Base-by-base conservation (phyloP, 139 green algal species). In the Zygnema cylindricum region DNA sequence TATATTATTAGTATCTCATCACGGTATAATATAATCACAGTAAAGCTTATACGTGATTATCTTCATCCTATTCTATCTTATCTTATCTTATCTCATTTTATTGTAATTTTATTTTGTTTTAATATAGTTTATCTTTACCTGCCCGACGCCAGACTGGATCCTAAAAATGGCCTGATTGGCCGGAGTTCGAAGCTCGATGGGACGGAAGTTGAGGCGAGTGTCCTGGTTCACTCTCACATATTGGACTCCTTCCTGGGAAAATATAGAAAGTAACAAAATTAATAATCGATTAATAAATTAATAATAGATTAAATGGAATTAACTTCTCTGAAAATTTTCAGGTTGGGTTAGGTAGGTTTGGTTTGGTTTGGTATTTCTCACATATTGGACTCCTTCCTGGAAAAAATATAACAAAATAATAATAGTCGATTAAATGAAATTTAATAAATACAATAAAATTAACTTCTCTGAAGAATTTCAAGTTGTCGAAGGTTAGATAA, bases 121-220 rank as follows among this genome's bases (percentile, higher is more conserved):
- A n/a, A n/a, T n/a, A n/a, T n/a, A n/a, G n/a, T n/a, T n/a, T n/a
- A 22, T 81, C 84, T 7, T 93, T 94, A 92, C 88, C 88, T 98
- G 94, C 84, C 95, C 95, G 0, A 99, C 96, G 33, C 82, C 94
- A 43, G 92, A 96, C 90, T 99, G 97, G 33, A 98, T 69, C 21
- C 93, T 93, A 93, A 99, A 99, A 91, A 99, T 99, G 77, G 96
- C 97, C 93, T 99, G 81, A 94, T 98, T 99, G 81, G 97, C 97
- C 16, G 97, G 96, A 1, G 97, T 99, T 81, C 97, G 94, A 83
- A 99, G 94, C 93, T 99, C 97, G 33, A 99, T 91, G 41, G 93
- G 94, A 16, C 97, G 93, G 86, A 97, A 96, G 93, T 99, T 94
- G 78, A 99, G 94, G 1, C 96, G 92, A 22, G 93, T 95, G 92